These are phyloP conservation scores for Mycena pura DNA, from an alignment of 768 basidiomycete genomes.

Conservation along the genomic window DNA sequence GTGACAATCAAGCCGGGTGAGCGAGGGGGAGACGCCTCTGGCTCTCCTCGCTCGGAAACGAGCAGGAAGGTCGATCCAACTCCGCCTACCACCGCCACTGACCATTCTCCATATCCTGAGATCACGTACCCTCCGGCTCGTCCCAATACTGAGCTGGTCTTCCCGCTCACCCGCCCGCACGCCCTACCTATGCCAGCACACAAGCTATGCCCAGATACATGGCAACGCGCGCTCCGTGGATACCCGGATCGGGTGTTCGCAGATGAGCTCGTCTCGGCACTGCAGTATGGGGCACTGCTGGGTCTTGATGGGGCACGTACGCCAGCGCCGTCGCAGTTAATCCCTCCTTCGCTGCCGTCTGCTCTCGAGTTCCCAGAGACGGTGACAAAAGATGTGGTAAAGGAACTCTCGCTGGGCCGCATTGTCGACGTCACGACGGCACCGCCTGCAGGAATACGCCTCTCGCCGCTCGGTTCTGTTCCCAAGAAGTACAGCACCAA, in stretches of 20 bases:
- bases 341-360: constrained; percentile 16
- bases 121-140: not conserved
- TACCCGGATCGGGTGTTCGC: constrained; percentile 18
- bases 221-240: not conserved
- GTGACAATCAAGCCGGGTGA: too few species aligned
- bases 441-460: constrained; percentile 5
- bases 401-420: constrained; percentile 13
- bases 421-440: constrained; percentile 15
- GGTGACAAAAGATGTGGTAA: constrained; percentile 1
- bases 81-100: too few species aligned
- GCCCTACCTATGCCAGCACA: constrained; percentile 5
- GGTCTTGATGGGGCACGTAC: too few species aligned
- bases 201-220: not conserved
- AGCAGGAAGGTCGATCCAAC: too few species aligned
- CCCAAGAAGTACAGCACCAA: constrained; percentile 24
- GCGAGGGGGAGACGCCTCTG: too few species aligned
- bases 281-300: constrained; percentile 11
- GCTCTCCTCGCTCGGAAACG: too few species aligned
- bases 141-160: constrained; percentile 16
- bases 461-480: constrained; percentile 26
- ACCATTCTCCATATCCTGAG: too few species aligned
- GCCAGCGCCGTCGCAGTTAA: too few species aligned
- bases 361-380: constrained; percentile 12
- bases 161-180: constrained; percentile 14
- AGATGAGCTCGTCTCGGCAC: not conserved